Evolutionary conservation across 2,329 filamentous ascomycete species (phyloP), one percentile per base, ranked within the genome.

Genomic region (Colletotrichum godetiae): DNA sequence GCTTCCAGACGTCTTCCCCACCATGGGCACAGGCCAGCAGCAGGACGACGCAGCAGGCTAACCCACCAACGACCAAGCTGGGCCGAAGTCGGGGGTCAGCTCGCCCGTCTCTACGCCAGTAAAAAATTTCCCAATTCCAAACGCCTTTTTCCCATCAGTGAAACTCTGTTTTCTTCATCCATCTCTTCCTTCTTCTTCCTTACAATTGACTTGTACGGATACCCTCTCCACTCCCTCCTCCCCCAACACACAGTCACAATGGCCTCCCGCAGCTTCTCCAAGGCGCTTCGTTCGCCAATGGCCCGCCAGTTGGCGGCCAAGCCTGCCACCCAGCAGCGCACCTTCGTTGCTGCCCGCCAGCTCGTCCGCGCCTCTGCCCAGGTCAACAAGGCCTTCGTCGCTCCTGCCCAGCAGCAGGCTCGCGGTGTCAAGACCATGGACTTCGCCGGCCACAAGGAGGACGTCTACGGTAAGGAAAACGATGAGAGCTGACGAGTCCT

Each of bases 391-490:
- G 74, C 86, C 76, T 84, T 87, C 61, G 83, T 85, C 78, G 86
- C 83, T 75, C 82, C 84, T 77, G 81, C 81, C 69, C 88, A 91
- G 84, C 88, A 91, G 84, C 93, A 95, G 88, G 88, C 90, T 78
- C 93, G 97, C 83, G 97, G 97, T 85, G 87, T 98, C 82, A 98
- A 99, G 94, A 98, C 96, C 80, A 96, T 99, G 86, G 95, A 98
- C 92, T 99, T 99, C 86, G 97, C 97, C 78, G 97, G 95, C 81
- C 90, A 90, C 83, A 96, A 97, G 89, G 97, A 99, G 91, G 91
- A 92, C 78, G 97, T 99, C 84, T 98, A 94, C 84, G 95, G 95
- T 97, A 86, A 80, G 90, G 42, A 81, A 75, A 15, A n/a, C 19
- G 42, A 52, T 3, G 2, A 53, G 56, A 60, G 7, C n/a, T 15